These are phyloP conservation scores for Chaetomiaceae sp. DNA, from an alignment of 2,329 filamentous ascomycete species.

Conservation along the genomic window DNA sequence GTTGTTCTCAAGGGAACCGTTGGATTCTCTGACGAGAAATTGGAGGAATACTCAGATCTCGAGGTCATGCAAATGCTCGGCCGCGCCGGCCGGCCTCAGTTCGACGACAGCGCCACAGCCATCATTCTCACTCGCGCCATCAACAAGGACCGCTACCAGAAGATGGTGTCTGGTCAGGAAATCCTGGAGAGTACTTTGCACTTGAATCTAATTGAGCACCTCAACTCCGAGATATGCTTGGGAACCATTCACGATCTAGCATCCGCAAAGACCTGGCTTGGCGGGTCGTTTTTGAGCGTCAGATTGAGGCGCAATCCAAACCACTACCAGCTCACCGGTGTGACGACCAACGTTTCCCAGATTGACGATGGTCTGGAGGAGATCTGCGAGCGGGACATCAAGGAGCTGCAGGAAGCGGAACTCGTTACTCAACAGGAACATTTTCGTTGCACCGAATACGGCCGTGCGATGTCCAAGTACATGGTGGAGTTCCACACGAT, in stretches of 20 bases:
- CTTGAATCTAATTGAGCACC: constrained; percentile 70
- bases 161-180: constrained; percentile 66
- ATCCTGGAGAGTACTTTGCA: constrained; percentile 73
- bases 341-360: constrained; percentile 30
- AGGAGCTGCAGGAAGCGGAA: constrained; percentile 52
- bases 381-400: constrained; percentile 65
- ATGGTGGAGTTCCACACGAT: constrained; percentile 77
- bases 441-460: constrained; percentile 63
- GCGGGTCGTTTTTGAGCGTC: constrained; percentile 71
- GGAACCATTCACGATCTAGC: constrained; percentile 61
- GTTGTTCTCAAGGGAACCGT: constrained; percentile 78
- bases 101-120: constrained; percentile 67
- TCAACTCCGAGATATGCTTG: constrained; percentile 78
- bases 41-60: constrained; percentile 70
- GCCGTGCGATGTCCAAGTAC: constrained; percentile 76
- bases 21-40: constrained; percentile 52
- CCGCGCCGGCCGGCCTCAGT: constrained; percentile 75
- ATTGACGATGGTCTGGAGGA: constrained; percentile 60
- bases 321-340: constrained; percentile 56
- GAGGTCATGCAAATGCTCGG: constrained; percentile 91
- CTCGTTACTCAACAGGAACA: constrained; percentile 46
- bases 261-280: constrained; percentile 67
- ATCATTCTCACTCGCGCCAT: constrained; percentile 71
- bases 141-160: constrained; percentile 61
- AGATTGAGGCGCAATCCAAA: constrained; percentile 63